A percentile compares a stretch with the other conserved stretches of the same genome.
These are phyloP conservation scores for Stagonosporopsis rhizophila DNA, from an alignment of 2,329 filamentous ascomycete genomes.

Conservation along the genomic window DNA sequence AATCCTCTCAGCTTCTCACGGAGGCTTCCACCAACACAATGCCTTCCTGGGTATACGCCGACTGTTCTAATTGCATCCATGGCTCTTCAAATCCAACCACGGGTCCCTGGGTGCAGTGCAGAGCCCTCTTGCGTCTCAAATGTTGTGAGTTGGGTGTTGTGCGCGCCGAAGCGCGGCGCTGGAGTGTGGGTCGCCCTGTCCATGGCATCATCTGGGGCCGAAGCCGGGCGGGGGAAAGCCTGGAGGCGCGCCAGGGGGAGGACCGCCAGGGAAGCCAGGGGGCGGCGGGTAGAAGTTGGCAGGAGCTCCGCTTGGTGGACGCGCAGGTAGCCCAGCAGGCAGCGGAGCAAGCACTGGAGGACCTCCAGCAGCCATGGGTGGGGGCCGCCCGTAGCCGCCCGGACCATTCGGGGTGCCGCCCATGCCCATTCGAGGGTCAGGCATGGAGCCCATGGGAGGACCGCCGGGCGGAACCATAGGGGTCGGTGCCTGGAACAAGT, in stretches of 20 bases:
- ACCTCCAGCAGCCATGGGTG: conserved; percentile 31
- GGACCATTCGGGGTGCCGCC: conserved; percentile 51
- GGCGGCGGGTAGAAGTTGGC: conserved; percentile 40
- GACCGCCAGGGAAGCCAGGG: conserved; percentile 34
- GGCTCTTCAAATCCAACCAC: too few relatives aligned
- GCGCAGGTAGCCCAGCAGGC: conserved; percentile 51
- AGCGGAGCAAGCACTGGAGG: conserved; percentile 50
- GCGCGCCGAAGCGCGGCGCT: conserved; percentile 3
- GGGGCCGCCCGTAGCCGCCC: conserved; percentile 45
- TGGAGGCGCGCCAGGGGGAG: conserved; percentile 20
- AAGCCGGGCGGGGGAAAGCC: conserved; percentile 27
- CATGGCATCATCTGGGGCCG: conserved; percentile 9
- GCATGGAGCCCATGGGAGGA: conserved; percentile 54
- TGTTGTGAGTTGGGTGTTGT: background rate
- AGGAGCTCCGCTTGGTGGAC: conserved; percentile 71
- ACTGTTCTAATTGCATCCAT: background rate
- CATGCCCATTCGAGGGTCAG: conserved; percentile 38
- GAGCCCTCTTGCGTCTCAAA: background rate
- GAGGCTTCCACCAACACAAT: background rate
- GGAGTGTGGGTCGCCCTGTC: background rate
- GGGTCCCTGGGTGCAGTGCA: background rate
- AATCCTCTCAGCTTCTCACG: background rate
- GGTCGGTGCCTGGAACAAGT: conserved; percentile 64
- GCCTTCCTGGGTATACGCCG: background rate
- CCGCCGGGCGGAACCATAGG: conserved; percentile 23